Evolutionary conservation across 208 protist genomes (phyloP), one percentile per base, ranked within the genome.

Genomic region (Vickermania spadyakhi): DNA sequence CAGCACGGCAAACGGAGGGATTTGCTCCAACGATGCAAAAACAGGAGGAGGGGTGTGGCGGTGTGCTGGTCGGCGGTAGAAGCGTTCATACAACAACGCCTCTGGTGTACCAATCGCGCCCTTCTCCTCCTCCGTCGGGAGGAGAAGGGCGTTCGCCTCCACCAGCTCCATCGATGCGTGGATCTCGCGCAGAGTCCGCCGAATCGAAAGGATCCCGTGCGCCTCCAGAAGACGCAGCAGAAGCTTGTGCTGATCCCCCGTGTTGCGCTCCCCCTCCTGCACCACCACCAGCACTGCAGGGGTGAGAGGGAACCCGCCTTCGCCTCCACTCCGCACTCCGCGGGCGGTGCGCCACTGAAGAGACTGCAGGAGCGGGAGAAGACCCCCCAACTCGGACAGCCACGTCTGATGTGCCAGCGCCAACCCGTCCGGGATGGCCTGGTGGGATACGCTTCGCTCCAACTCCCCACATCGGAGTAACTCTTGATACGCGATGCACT

Each of bases 221-320:
- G 52, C 23, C 54, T 91, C 63, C 18, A 86, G 86, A 13, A 98
- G 71, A 7, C 70, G 42, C 21, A 93, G 72, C 36, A 96, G 70
- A 14, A 98, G 66, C 29, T 70, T 76, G 61, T 89, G 90, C 73
- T 98, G 96, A 67, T 98, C 96, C 1, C 69, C 86, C n/a, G 84
- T 85, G 70, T 98, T 98, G 13, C 78, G 66, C 70, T 98, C 96
- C 27, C 74, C 69, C 28, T 85, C 77, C 59, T 98, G 94, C n/a
- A 96, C 78, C 3, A 98, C 71, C 23, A 97, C 79, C 0, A 98
- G 67, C 21, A 98, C 91, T 21, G 95, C 70, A 0, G 86, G 78
- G 36, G 52, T 26, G 2, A 76, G 53, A 22, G 51, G 31, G 25
- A 58, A 36, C 57, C 2, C 1, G 28, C 11, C 21, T 22, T 7